Percentiles rank a stretch among this genome's conserved stretches.
Conservation (phyloP, 2,329 filamentous ascomycete species). For the Rutstroemia sp. region DNA sequence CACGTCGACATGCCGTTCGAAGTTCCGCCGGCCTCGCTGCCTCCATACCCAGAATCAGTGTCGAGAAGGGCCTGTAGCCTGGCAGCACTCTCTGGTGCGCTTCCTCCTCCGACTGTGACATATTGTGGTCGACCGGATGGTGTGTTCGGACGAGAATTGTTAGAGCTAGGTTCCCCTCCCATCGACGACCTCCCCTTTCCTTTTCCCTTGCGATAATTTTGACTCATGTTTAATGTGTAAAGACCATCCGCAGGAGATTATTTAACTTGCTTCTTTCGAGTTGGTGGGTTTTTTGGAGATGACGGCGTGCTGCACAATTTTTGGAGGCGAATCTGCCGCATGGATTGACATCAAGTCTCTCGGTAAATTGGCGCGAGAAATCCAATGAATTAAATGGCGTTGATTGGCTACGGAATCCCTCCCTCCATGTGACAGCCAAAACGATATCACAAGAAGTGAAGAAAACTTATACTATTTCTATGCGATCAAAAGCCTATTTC, state of each 20-base stretch:
- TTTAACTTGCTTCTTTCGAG: neutral
- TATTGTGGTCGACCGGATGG: constrained; percentile 49
- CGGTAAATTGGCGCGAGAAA: constrained; percentile 1
- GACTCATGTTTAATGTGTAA: constrained; percentile 43
- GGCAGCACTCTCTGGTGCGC: constrained; percentile 72
- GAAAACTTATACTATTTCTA: too few species aligned
- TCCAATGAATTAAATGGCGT: neutral
- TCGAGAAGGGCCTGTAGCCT: constrained; percentile 77
- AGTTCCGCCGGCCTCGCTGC: constrained; percentile 63
- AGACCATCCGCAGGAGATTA: constrained; percentile 15
- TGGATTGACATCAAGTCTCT: neutral
- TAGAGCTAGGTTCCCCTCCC: constrained; percentile 16
- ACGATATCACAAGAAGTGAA: too few species aligned
- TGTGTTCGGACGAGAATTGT: neutral
- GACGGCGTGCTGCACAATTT: constrained; percentile 5
- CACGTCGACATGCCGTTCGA: constrained; percentile 35
- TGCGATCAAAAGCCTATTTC: too few species aligned
- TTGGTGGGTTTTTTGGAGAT: neutral
- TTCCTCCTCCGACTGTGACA: constrained; percentile 82
- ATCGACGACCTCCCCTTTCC: constrained; percentile 28
- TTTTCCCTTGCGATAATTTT: constrained; percentile 50
- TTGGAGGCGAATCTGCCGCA: constrained; percentile 4
- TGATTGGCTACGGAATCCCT: constrained; percentile 5
- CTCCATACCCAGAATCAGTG: constrained; percentile 85
- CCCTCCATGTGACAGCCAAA: neutral